phyloP scores from a whole-genome alignment of 345 rosid species.

The Aquilaria malaccensis region DNA sequence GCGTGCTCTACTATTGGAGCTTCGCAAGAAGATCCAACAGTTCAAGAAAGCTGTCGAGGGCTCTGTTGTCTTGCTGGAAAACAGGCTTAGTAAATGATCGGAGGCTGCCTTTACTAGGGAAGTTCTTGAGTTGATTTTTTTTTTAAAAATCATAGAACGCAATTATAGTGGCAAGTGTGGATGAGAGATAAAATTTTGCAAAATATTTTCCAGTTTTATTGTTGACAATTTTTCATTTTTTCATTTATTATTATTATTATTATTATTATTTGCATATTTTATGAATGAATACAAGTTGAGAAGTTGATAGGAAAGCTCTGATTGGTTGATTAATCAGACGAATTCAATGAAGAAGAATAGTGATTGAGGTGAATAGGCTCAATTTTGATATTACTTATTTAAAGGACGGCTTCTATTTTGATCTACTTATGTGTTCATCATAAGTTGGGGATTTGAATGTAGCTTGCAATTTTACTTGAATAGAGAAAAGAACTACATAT shows the following conservation, averaged over 20 bases:
- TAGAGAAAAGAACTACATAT: too few species aligned
- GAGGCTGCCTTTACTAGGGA: constrained; percentile 91
- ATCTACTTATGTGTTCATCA: too few species aligned
- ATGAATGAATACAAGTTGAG: constrained; percentile 54
- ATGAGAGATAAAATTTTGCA: not conserved
- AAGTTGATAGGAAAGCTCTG: constrained; percentile 88
- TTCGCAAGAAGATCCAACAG: constrained; percentile 80
- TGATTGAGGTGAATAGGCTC: constrained; percentile 94
- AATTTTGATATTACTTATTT: constrained; percentile 86
- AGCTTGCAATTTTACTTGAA: not conserved
- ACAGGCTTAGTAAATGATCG: constrained; percentile 82
- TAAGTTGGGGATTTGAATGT: not conserved
- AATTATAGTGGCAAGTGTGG: too few species aligned
- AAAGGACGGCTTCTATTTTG: constrained; percentile 56
- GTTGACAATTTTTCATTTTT: not conserved
- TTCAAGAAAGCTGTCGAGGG: constrained; percentile 67
- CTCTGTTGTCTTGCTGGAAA: constrained; percentile 58
- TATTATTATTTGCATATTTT: constrained; percentile 3
- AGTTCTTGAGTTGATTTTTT: constrained; percentile 58
- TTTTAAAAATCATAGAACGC: too few species aligned
- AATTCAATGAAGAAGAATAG: constrained; percentile 58
- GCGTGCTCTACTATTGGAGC: constrained; percentile 90
- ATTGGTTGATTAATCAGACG: constrained; percentile 69
- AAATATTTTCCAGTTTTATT: not conserved
- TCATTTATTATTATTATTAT: not conserved